These are phyloP conservation scores for Gorgonomyces haynaldii DNA, from an alignment of 192 early-diverging fungal species.

Conservation along the genomic window DNA sequence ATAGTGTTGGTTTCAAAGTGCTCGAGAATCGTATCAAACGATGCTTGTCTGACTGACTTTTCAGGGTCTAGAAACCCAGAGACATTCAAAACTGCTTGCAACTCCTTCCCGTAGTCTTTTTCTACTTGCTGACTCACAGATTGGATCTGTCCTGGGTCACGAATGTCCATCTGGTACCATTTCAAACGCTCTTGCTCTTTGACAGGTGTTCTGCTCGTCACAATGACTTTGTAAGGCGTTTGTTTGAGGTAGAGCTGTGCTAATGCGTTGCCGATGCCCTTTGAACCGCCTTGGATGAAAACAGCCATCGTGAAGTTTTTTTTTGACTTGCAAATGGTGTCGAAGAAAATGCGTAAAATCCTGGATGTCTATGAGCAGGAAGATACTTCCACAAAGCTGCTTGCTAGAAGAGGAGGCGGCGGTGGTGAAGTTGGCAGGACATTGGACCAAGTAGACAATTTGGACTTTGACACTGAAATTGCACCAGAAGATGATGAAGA, in stretches of 20 bases:
- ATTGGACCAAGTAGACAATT: slow-evolving; percentile 51
- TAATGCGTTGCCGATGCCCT: slow-evolving; percentile 19
- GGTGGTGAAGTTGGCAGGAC: slow-evolving; percentile 3
- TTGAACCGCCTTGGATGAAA: slow-evolving; percentile 6
- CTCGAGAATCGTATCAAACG: not conserved
- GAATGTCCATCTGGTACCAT: slow-evolving; percentile 4
- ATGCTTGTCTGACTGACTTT: slow-evolving; percentile 10
- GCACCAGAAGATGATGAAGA: slow-evolving; percentile 87
- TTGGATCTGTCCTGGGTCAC: not conserved
- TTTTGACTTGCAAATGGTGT: not conserved
- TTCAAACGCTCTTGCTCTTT: not conserved
- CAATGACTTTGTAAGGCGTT: slow-evolving; percentile 6
- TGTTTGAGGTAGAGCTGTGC: slow-evolving; percentile 1
- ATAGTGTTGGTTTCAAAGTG: slow-evolving; percentile 17
- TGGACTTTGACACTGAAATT: slow-evolving; percentile 68
- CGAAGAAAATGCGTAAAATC: not conserved
- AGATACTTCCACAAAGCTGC: slow-evolving; percentile 9
- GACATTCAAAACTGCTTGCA: slow-evolving; percentile 4
- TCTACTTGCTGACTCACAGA: not conserved
- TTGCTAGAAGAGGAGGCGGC: slow-evolving; percentile 13
- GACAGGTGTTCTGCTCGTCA: slow-evolving; percentile 3
- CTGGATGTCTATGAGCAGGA: slow-evolving; percentile 20
- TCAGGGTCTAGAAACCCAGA: slow-evolving; percentile 17
- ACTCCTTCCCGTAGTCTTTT: not conserved
- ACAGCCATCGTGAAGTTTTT: too few relatives aligned